Percentiles rank a stretch among this genome's conserved stretches.
Evolutionary conservation across 139 green algal species (phyloP).

Genomic region (Astrephomene gubernaculifera): DNA sequence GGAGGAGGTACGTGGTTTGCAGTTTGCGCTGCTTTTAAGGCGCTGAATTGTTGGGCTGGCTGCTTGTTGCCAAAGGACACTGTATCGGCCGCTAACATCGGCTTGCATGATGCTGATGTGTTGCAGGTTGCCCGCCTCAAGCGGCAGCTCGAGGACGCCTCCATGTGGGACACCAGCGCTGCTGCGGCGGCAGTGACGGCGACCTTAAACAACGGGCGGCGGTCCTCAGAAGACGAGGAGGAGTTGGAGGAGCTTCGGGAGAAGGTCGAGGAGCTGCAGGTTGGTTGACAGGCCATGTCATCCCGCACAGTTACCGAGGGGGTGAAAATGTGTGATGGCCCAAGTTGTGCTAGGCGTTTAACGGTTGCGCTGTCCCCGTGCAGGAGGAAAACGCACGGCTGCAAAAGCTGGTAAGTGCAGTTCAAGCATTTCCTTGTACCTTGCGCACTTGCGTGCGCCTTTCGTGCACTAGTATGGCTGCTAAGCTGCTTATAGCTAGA

Average conservation of each 20-base stretch:
- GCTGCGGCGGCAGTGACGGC: constrained; percentile 4
- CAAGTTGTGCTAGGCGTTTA: not conserved
- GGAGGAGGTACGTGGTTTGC: constrained; percentile 33
- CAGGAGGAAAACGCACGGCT: constrained; percentile 48
- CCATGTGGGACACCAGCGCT: constrained; percentile 9
- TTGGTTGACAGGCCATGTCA: not conserved
- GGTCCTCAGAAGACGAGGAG: not conserved
- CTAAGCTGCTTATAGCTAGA: too few species aligned
- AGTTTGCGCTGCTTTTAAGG: not conserved
- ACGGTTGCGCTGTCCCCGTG: not conserved
- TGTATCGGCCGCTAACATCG: too few species aligned
- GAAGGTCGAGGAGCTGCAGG: constrained; percentile 34
- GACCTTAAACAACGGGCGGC: not conserved
- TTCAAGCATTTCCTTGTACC: not conserved
- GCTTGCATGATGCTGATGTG: not conserved
- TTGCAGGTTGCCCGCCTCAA: constrained; percentile 18
- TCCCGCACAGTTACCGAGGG: not conserved
- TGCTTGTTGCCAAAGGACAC: too few species aligned
- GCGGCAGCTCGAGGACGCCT: constrained; percentile 21
- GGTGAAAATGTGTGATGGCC: not conserved
- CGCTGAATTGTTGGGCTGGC: too few species aligned
- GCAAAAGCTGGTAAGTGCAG: constrained; percentile 44
- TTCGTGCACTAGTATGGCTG: too few species aligned
- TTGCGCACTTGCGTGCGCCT: too few species aligned
- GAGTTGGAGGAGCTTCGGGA: constrained; percentile 43